Evolutionary conservation across 345 rosid species (phyloP).

Genomic region (Trapa incisa): DNA sequence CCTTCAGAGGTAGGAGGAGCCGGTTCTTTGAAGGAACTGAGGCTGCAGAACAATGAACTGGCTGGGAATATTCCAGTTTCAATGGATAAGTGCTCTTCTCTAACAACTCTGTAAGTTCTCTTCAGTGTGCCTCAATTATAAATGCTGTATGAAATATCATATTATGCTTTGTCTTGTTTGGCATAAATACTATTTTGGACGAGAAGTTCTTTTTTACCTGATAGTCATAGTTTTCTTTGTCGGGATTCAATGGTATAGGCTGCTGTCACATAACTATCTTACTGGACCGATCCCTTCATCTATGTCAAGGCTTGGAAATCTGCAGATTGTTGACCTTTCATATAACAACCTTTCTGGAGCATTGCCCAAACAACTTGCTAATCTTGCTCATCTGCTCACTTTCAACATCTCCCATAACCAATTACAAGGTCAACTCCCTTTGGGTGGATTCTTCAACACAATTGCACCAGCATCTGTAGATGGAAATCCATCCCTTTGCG

Average conservation of each 20-base stretch:
- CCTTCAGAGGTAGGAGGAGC: conserved; percentile 64
- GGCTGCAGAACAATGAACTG: conserved; percentile 47
- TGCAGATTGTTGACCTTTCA: conserved; percentile 62
- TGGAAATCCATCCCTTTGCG: conserved; percentile 77
- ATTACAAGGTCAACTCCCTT: conserved; percentile 71
- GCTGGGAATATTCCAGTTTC: conserved; percentile 56
- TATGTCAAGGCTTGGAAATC: conserved; percentile 42
- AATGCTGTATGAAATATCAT: no score
- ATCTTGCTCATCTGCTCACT: conserved; percentile 48
- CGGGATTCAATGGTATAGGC: conserved; percentile 27
- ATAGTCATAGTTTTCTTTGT: neutral
- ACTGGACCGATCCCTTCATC: conserved; percentile 51
- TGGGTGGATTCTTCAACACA: conserved; percentile 73
- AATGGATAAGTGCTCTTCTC: conserved; percentile 43
- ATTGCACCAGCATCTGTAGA: conserved; percentile 56
- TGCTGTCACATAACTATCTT: conserved; percentile 55
- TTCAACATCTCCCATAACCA: conserved; percentile 88
- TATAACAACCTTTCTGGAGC: conserved; percentile 46
- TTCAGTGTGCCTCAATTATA: neutral
- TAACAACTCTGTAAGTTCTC: conserved; percentile 51
- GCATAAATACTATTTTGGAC: neutral
- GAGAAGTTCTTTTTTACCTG: neutral
- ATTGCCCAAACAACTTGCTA: conserved; percentile 68
- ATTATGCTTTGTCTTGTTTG: neutral
- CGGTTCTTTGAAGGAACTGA: conserved; percentile 50